Evolutionary conservation across 257 asterid genomes (phyloP), one percentile per base, ranked within the genome.

Genomic region (Vinca minor): DNA sequence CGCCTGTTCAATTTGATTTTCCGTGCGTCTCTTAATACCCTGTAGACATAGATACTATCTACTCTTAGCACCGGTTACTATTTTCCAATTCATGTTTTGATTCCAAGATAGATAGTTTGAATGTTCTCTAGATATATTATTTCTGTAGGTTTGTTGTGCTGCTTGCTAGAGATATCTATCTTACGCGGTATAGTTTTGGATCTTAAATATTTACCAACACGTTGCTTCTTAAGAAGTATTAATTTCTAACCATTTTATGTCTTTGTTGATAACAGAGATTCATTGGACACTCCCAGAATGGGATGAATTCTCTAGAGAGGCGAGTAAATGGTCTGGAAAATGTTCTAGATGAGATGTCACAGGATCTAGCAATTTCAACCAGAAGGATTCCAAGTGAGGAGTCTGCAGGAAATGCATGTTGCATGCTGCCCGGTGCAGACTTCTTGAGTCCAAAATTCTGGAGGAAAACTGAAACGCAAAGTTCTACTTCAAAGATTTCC

Each of bases 281-380:
- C 53, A 90, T 90, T 8, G 97, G 95, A 25, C 84, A 84, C 73
- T 90, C 97, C 2, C 88, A 77, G 65, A 78, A 77, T 67, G 95
- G 97, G 50, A 82, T 90, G 86, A 83, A 69, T 62, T 85, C 84
- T 14, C 74, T 90, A 61, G 88, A 82, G 76, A 73, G 68, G 45
- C 90, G 96, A 8, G 96, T 90, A 15, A 89, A 87, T 46, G 95
- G 96, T 18, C 66, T 90, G 73, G 97, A 90, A 83, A 84, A 74
- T 75, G 82, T 77, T 69, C 72, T 90, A 59, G 92, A 78, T 25
- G 97, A 81, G 63, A 90, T 90, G 88, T 87, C 84, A 0, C 85
- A 74, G 7, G 94, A 81, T 39, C 74, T 84, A n/a, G 81, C 79
- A 0, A 50, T 81, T 39, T 69, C 93, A 8, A 70, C 71, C 26